Evolutionary conservation across 2,329 filamentous ascomycete species (phyloP), one percentile per base, ranked within the genome.

Genomic region (Claviceps sp.): DNA sequence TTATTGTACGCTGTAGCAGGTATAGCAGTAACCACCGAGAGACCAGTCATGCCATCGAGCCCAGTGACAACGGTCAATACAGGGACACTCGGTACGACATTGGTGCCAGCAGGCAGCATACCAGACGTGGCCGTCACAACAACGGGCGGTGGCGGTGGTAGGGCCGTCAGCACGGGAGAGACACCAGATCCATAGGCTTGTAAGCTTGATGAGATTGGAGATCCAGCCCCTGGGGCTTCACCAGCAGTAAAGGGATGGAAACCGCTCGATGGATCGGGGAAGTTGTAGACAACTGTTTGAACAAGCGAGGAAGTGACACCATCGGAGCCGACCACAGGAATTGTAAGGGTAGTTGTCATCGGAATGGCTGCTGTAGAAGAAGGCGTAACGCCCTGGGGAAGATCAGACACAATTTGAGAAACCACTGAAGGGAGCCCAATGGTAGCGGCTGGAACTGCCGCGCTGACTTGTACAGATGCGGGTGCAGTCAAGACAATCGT

Each of bases 251-350:
- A 50, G 16, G 56, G 51, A 30, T 53, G 49, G 4, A 50, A 22
- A 7, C 56, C 48, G n/a, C 59, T 54, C 19, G 56, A 48, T 6
- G 49, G 54, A 17, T 44, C 10, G 0, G 58, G 60, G 11, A 58
- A 57, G 19, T 65, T 54, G 26, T 65, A 54, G 22, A 69, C 56
- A 34, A 68, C 56, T 13, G 65, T 67, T 45, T 66, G 60, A 10
- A 65, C 60, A 30, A 64, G 56, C 13, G 65, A 57, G 2, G 66
- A 66, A 1, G 56, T 56, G n/a, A 60, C 51, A 5, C 65, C 65
- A 56, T 68, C 59, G 11, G 61, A 52, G 17, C 65, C 66, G 22
- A 68, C 50, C 22, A 65, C 55, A 14, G 62, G 54, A 37, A 64
- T 56, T 2, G 66, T 67, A 24, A 66, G 61, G 50, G 59, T 56